A percentile compares a stretch with the other conserved stretches of the same genome.
These are phyloP conservation scores for Candida krabiensis DNA, from an alignment of 805 yeast genomes.

Conservation along the genomic window DNA sequence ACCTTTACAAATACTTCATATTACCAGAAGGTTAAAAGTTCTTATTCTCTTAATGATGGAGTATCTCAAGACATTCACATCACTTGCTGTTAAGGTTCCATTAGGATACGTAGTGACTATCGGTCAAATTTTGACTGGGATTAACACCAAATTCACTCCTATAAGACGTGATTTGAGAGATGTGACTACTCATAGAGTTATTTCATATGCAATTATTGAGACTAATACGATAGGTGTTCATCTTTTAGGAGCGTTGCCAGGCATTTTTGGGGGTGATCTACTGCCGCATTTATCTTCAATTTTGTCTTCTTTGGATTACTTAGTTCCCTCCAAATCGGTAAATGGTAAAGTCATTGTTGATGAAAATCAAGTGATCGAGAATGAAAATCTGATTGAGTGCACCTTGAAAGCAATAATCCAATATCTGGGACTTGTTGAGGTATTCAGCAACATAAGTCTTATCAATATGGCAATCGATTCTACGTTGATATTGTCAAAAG, in stretches of 20 bases:
- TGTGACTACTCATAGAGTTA: constrained; percentile 42
- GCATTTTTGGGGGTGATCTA: constrained; percentile 36
- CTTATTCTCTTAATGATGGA: constrained; percentile 46
- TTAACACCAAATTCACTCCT: constrained; percentile 55
- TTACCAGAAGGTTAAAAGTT: constrained; percentile 51
- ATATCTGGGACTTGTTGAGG: constrained; percentile 24
- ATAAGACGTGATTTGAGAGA: constrained; percentile 63
- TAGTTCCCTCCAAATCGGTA: constrained; percentile 51
- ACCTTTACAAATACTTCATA: constrained; percentile 49
- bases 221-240: constrained; percentile 47
- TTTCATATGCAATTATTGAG: constrained; percentile 43
- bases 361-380: constrained; percentile 29
- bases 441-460: constrained; percentile 47
- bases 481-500: constrained; percentile 45
- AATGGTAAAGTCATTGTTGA: constrained; percentile 42
- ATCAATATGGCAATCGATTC: constrained; percentile 60
- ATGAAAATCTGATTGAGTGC: constrained; percentile 30
- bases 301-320: constrained; percentile 54
- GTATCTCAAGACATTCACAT: constrained; percentile 53
- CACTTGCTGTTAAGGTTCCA: constrained; percentile 53
- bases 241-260: constrained; percentile 39
- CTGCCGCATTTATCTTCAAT: constrained; percentile 50
- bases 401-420: constrained; percentile 30
- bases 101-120: constrained; percentile 54
- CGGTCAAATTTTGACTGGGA: constrained; percentile 53